phyloP scores from a whole-genome alignment of 306 rosid genomes.

The Comarum palustre region DNA sequence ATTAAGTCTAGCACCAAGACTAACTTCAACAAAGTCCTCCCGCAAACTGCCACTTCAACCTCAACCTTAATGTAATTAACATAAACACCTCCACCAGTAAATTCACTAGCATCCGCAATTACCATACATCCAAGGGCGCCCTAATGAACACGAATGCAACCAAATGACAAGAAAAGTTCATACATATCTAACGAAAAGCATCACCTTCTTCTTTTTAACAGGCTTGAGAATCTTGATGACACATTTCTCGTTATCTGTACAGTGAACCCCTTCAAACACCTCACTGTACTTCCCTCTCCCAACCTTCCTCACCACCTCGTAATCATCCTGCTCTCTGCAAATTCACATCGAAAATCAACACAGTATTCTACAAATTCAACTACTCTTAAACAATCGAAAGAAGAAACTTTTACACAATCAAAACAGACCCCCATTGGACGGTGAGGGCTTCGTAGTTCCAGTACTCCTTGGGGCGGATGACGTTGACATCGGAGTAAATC shows the following conservation, averaged over 20 bases:
- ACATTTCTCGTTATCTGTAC: slow-evolving; percentile 77
- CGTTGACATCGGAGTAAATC: slow-evolving; percentile 80
- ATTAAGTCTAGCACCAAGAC: background rate
- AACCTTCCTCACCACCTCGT: slow-evolving; percentile 92
- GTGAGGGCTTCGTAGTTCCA: slow-evolving; percentile 93
- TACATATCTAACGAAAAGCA: background rate
- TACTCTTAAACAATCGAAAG: too few relatives aligned
- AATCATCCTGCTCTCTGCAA: slow-evolving; percentile 85
- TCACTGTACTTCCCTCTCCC: slow-evolving; percentile 97
- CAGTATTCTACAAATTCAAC: too few relatives aligned
- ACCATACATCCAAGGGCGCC: background rate
- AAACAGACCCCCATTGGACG: slow-evolving; percentile 96
- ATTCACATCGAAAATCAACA: background rate
- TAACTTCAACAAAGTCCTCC: background rate
- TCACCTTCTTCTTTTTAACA: slow-evolving; percentile 90
- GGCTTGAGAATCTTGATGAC: slow-evolving; percentile 87
- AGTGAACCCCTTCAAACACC: slow-evolving; percentile 89
- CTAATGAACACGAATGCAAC: background rate
- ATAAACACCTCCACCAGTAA: background rate
- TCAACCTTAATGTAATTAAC: background rate
- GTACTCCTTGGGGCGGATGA: slow-evolving; percentile 85
- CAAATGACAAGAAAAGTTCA: background rate
- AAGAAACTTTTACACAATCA: too few relatives aligned
- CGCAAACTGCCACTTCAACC: background rate
- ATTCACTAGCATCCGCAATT: background rate